A percentile compares a stretch with the other conserved stretches of the same genome.
These are phyloP conservation scores for Lizanozyma gosingica DNA, from an alignment of 1,139 yeast species.

Conservation along the genomic window DNA sequence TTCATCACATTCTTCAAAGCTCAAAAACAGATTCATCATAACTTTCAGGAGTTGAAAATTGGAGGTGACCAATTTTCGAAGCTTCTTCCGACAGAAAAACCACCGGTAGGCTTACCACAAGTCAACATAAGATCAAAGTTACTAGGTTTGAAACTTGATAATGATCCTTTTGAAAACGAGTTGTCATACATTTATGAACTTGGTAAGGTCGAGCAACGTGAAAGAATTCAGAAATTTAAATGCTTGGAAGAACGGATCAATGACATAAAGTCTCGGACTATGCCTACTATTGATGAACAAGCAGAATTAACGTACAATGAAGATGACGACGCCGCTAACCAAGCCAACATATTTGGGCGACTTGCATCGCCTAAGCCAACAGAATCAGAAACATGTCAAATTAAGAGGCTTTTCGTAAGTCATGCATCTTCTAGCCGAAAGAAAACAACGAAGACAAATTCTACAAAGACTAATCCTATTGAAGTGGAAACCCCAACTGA, in stretches of 20 bases:
- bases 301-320: background rate
- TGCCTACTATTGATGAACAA: background rate
- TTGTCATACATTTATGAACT: constrained; percentile 68
- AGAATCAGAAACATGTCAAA: background rate
- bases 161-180: constrained; percentile 83
- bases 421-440: background rate
- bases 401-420: background rate
- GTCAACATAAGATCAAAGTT: constrained; percentile 41
- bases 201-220: constrained; percentile 63
- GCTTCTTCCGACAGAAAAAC: constrained; percentile 28
- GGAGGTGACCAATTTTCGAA: constrained; percentile 30
- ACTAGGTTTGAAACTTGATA: constrained; percentile 49
- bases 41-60: constrained; percentile 34
- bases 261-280: constrained; percentile 2
- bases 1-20: constrained; percentile 54
- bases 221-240: constrained; percentile 48
- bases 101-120: constrained; percentile 43
- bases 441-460: constrained; percentile 1
- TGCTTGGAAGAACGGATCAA: constrained; percentile 39
- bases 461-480: background rate
- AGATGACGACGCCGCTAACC: background rate
- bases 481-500: constrained; percentile 5
- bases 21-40: constrained; percentile 42
- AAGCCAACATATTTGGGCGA: background rate
- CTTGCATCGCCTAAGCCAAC: background rate